Conservation (phyloP, 257 asterid species). For the Solanum ossicruentum region DNA sequence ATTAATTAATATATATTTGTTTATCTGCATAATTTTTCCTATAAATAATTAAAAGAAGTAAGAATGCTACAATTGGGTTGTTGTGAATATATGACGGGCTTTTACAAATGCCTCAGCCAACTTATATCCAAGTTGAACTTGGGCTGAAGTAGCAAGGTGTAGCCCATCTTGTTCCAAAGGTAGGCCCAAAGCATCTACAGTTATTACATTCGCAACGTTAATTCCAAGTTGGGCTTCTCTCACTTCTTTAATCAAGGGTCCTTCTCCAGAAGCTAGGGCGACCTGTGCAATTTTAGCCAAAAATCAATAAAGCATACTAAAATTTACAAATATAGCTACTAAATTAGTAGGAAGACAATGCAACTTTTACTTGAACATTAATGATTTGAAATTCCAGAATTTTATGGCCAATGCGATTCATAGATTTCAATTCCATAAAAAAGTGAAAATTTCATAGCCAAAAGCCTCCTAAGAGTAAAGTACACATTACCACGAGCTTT, state of each 20-base stretch:
- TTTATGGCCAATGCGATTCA: too few relatives aligned
- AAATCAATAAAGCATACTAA: not conserved
- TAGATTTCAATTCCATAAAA: too few relatives aligned
- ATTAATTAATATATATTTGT: too few relatives aligned
- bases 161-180: not conserved
- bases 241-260: not conserved
- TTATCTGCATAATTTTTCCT: too few relatives aligned
- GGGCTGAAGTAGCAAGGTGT: constrained; percentile 6
- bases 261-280: constrained; percentile 1
- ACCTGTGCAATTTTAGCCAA: not conserved
- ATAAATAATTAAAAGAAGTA: not conserved
- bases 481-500: not conserved
- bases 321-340: not conserved
- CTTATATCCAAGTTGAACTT: constrained; percentile 9
- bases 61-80: not conserved
- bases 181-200: constrained; percentile 2
- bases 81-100: not conserved
- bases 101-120: constrained; percentile 2
- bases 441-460: too few relatives aligned
- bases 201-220: not conserved
- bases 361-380: not conserved
- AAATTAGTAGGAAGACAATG: not conserved
- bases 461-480: not conserved
- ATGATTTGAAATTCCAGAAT: not conserved
- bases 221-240: constrained; percentile 6